Evolutionary conservation across 495 filamentous ascomycete genomes (phyloP).

Genomic region (Cudoniella acicularis): DNA sequence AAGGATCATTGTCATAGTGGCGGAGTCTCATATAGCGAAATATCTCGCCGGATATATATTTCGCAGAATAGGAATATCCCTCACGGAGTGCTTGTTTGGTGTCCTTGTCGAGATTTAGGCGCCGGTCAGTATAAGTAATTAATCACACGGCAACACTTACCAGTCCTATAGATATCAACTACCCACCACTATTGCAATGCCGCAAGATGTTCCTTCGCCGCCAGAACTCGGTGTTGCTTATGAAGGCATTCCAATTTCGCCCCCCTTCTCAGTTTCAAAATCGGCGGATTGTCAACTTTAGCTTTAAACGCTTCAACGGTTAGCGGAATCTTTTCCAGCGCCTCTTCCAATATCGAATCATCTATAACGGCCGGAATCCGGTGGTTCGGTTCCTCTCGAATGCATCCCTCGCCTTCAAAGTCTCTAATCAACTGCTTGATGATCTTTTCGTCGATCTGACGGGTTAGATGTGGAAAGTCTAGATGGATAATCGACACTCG

Average conservation of each 20-base stretch:
- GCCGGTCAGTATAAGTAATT: constrained; percentile 1
- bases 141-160: constrained; percentile 3
- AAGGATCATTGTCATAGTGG: constrained; percentile 7
- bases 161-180: constrained; percentile 13
- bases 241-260: constrained; percentile 15
- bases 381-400: constrained; percentile 2
- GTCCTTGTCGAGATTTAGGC: constrained; percentile 9
- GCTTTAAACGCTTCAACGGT: constrained; percentile 6
- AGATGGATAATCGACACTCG: too few species aligned
- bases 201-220: constrained; percentile 8
- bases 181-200: constrained; percentile 11
- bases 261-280: not conserved
- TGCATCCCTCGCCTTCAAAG: constrained; percentile 14
- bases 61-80: constrained; percentile 15
- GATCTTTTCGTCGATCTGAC: constrained; percentile 14
- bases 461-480: too few species aligned
- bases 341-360: constrained; percentile 4
- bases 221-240: constrained; percentile 14
- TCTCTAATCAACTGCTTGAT: constrained; percentile 8
- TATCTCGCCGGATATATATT: constrained; percentile 15
- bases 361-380: constrained; percentile 17
- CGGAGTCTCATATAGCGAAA: constrained; percentile 12
- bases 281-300: not conserved
- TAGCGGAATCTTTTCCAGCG: constrained; percentile 3
- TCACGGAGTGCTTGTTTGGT: constrained; percentile 10